Base-by-base conservation (phyloP, 371 early-diverging fungal species). In the Chytridium lagenaria region DNA sequence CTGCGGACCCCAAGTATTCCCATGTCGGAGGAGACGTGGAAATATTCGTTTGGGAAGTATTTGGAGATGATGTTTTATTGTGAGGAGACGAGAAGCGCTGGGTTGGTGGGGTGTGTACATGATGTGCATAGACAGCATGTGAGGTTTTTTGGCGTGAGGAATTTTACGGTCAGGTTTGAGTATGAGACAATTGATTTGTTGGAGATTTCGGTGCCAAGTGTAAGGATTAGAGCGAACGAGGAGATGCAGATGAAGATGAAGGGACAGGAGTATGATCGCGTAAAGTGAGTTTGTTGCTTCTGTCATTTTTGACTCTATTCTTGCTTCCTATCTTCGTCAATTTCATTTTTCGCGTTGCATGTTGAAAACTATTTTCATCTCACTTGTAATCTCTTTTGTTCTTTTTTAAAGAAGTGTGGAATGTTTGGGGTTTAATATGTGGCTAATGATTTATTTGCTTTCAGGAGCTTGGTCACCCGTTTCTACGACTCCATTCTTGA, bases 1-100 rank as follows among this genome's bases (percentile, higher is more conserved):
- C 84, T 85, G 23, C 81, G 82, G 1, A 94, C 95, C 0, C 94
- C 92, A 0, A 88, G 88, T 0, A 82, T 90, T 0, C 89, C 87
- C 2, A 91, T 98, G 89, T 90, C 95, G 0, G 37, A 57, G 23
- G 57, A 94, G 30, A 85, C 94, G n/a, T 94, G 93, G 89, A 89
- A 92, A 63, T 93, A 91, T 71, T 97, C 97, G 12, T 95, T 96
- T 85, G 98, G 97, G 30, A 97, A 97, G 81, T 97, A 92, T 70
- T 77, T 98, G 50, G 98, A 98, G 78, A 82, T 95, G 2, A 82
- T 90, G 2, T 94, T 95, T 67, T 95, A 97, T 81, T 90, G 90
- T 68, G 75, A 76, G 1, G 77, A 80, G 15, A 83, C 83, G 19
- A 84, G 80, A 73, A n/a, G n/a, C n/a, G 0, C 83, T 74, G 37